Conservation (phyloP, 192 early-diverging fungal genomes). For the Phycomyces nitens region DNA sequence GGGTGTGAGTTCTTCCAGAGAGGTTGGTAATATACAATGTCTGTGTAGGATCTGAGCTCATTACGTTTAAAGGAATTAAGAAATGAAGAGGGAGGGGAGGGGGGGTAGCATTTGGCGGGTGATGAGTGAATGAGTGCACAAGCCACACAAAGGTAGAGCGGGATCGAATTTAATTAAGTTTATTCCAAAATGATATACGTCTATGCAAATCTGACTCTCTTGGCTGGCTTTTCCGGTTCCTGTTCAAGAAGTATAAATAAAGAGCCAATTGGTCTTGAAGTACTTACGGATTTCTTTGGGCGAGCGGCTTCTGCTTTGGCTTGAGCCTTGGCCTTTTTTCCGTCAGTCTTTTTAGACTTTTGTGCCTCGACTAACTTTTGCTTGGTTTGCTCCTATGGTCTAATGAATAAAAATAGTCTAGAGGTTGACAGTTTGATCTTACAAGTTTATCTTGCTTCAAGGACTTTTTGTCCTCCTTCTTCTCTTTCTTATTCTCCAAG, state of each 20-base stretch:
- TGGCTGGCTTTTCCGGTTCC: background rate
- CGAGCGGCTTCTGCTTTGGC: background rate
- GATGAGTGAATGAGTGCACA: background rate
- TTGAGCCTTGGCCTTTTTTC: background rate
- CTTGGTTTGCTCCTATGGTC: background rate
- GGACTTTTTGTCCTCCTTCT: background rate
- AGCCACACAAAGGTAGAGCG: background rate
- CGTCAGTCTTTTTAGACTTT: background rate
- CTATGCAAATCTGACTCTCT: slow-evolving; percentile 3
- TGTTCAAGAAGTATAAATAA: background rate
- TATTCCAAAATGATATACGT: background rate
- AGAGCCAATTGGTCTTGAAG: background rate
- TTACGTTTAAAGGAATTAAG: background rate
- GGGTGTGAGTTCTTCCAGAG: slow-evolving; percentile 67
- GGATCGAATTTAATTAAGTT: background rate
- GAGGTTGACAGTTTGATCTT: background rate
- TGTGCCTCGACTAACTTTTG: background rate
- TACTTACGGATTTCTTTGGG: background rate
- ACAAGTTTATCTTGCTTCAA: background rate
- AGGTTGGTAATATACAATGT: slow-evolving; percentile 82
- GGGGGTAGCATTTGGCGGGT: background rate
- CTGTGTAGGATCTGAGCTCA: slow-evolving; percentile 60
- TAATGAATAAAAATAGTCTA: background rate
- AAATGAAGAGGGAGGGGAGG: background rate
- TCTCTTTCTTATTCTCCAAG: background rate